phyloP scores from a whole-genome alignment of 2,329 filamentous ascomycete species.

The Stagonosporopsis rhizophila region DNA sequence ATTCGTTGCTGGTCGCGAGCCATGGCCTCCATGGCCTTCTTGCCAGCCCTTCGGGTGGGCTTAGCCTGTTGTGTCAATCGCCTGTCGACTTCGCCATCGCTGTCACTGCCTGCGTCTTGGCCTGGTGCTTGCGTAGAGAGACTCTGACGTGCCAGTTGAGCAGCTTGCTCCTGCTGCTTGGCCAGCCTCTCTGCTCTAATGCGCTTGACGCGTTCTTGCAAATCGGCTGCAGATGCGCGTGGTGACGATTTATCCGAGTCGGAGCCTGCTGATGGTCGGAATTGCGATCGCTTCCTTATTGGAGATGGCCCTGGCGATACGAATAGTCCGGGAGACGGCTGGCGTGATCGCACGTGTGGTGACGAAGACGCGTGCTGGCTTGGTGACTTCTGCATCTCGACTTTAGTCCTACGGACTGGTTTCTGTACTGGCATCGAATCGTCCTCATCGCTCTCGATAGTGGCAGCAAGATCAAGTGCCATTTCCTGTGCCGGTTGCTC shows the following conservation, averaged over 20 bases:
- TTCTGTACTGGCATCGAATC: slow-evolving; percentile 38
- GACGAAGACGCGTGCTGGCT: slow-evolving; percentile 28
- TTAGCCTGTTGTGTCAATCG: slow-evolving; percentile 71
- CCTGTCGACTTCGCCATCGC: slow-evolving; percentile 61
- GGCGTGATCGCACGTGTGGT: slow-evolving; percentile 36
- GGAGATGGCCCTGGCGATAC: slow-evolving; percentile 58
- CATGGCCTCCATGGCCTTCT: slow-evolving; percentile 95
- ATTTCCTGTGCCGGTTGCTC: slow-evolving; percentile 21
- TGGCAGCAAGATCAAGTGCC: slow-evolving; percentile 9
- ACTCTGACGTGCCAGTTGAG: slow-evolving; percentile 50
- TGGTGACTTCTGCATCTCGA: slow-evolving; percentile 19
- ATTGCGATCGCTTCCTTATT: slow-evolving; percentile 40
- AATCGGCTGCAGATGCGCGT: slow-evolving; percentile 62
- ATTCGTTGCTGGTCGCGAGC: slow-evolving; percentile 92
- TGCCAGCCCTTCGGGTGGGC: slow-evolving; percentile 85
- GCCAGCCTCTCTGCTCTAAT: slow-evolving; percentile 76
- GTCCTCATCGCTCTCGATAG: slow-evolving; percentile 37
- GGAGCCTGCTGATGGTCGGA: slow-evolving; percentile 38
- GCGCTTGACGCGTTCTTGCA: slow-evolving; percentile 74
- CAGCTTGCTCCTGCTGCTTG: slow-evolving; percentile 64
- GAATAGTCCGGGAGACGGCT: slow-evolving; percentile 62
- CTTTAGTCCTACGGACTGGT: slow-evolving; percentile 22
- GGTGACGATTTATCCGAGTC: slow-evolving; percentile 55
- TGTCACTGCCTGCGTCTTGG: slow-evolving; percentile 60
- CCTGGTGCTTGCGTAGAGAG: slow-evolving; percentile 25